A percentile compares a stretch with the other conserved stretches of the same genome.
These are phyloP conservation scores for Wallacemonas sp. DNA, from an alignment of 208 protist genomes.

Conservation along the genomic window DNA sequence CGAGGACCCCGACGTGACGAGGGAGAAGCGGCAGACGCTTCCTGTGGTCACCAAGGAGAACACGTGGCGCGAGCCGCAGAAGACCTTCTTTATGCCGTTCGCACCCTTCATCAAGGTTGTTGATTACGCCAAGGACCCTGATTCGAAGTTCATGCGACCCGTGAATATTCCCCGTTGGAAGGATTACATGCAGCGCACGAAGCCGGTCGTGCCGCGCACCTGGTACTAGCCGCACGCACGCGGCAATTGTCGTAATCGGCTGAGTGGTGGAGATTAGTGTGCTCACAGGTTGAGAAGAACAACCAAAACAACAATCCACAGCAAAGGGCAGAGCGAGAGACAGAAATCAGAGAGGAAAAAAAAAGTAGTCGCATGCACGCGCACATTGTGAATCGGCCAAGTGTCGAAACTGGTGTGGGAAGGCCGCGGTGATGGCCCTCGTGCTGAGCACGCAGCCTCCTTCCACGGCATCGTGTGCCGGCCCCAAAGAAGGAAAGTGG, in stretches of 20 bases:
- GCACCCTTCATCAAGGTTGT: conserved; percentile 83
- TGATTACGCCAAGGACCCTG: conserved; percentile 87
- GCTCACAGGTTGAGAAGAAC: too few relatives aligned
- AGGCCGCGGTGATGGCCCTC: too few relatives aligned
- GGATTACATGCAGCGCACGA: conserved; percentile 91
- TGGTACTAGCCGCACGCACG: conserved; percentile 61
- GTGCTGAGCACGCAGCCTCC: too few relatives aligned
- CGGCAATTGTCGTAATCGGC: not conserved
- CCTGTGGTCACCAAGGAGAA: conserved; percentile 80
- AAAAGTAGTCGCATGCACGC: not conserved
- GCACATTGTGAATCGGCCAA: too few relatives aligned
- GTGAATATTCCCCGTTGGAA: conserved; percentile 89
- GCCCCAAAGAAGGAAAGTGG: too few relatives aligned
- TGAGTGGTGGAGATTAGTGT: not conserved
- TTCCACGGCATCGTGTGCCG: too few relatives aligned
- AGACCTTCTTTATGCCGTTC: conserved; percentile 88
- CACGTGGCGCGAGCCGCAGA: conserved; percentile 81
- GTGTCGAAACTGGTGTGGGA: too few relatives aligned
- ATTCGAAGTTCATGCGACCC: conserved; percentile 84
- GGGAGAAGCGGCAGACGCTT: conserved; percentile 52
- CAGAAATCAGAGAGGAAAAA: not conserved
- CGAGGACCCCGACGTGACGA: conserved; percentile 82
- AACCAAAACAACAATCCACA: not conserved
- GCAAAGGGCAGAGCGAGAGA: too few relatives aligned
- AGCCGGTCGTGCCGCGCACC: conserved; percentile 82